Evolutionary conservation across 148 eudicot genomes (phyloP).

Genomic region (Amaranthus cruentus): DNA sequence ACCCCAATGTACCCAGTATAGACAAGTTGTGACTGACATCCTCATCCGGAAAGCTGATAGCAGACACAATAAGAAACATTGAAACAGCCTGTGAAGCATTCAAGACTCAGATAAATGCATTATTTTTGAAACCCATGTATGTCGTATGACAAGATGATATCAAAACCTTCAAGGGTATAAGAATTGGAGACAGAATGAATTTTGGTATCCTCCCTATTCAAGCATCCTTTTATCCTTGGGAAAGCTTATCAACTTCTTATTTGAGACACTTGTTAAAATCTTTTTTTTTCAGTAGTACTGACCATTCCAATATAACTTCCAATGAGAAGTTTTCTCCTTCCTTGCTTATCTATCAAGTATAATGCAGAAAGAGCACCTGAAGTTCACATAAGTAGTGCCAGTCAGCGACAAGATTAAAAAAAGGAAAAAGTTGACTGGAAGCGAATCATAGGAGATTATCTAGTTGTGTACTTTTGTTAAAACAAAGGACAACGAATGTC

Average conservation of each 20-base stretch:
- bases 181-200: neutral
- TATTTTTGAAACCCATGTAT: neutral
- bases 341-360: constrained; percentile 70
- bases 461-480: neutral
- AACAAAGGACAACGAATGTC: neutral
- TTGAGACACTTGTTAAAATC: neutral
- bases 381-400: constrained; percentile 4
- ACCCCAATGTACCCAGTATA: constrained; percentile 63
- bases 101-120: neutral
- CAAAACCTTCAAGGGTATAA: neutral
- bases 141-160: neutral
- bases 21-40: constrained; percentile 60
- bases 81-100: constrained; percentile 53
- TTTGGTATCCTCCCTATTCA: neutral
- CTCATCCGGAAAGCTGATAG: constrained; percentile 56
- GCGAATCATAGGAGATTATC: neutral
- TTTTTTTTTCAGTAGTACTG: constrained; percentile 11
- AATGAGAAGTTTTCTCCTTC: constrained; percentile 60
- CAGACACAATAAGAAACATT: constrained; percentile 56
- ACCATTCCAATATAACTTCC: constrained; percentile 90
- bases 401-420: neutral
- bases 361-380: constrained; percentile 73
- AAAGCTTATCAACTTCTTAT: no score
- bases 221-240: neutral
- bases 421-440: neutral